These are phyloP conservation scores for Gautieria morchelliformis DNA, from an alignment of 768 basidiomycete genomes.

Conservation along the genomic window DNA sequence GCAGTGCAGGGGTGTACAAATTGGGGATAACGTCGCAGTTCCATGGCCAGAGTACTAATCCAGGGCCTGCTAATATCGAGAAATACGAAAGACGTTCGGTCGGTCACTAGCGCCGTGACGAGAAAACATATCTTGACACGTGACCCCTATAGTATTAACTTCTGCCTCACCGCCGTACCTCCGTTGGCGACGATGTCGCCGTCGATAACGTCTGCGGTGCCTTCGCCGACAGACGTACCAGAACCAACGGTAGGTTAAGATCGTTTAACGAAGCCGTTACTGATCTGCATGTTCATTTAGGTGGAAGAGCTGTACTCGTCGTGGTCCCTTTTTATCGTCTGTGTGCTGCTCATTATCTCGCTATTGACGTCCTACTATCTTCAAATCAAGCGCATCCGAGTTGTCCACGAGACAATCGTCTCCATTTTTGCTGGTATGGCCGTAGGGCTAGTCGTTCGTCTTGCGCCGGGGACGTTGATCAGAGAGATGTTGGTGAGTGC, in stretches of 20 bases:
- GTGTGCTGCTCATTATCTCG: conserved; percentile 85
- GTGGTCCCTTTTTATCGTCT: conserved; percentile 90
- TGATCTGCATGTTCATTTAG: conserved; percentile 19
- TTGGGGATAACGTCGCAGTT: no score
- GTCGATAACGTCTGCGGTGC: background rate
- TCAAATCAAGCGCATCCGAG: conserved; percentile 91
- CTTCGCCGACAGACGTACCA: background rate
- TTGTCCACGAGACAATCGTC: conserved; percentile 92
- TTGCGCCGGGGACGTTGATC: conserved; percentile 90
- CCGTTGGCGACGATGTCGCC: background rate
- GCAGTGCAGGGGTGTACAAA: no score
- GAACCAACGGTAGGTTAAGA: background rate
- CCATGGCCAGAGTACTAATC: no score
- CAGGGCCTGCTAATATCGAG: no score
- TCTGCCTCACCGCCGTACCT: background rate
- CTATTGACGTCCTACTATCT: conserved; percentile 97
- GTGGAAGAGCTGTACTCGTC: conserved; percentile 89
- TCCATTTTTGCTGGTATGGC: conserved; percentile 95
- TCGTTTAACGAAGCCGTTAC: background rate
- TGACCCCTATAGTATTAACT: background rate
- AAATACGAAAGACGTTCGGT: no score
- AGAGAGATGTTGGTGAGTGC: conserved; percentile 90
- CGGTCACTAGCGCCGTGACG: background rate
- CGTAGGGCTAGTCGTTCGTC: conserved; percentile 82
- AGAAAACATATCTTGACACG: background rate